Evolutionary conservation across 345 rosid genomes (phyloP).

Genomic region (Gossypium rotundifolium): DNA sequence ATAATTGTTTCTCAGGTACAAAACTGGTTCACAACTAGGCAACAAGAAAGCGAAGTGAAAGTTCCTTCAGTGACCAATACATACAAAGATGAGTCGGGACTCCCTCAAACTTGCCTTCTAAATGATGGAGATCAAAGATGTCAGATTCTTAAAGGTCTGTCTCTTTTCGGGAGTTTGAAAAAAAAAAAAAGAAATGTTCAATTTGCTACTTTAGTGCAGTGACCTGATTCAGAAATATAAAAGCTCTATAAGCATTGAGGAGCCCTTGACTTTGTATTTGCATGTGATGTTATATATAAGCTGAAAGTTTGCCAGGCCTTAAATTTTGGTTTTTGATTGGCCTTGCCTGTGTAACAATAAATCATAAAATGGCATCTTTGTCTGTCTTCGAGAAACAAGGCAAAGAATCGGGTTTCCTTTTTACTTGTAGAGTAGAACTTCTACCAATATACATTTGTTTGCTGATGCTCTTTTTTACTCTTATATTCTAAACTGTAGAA

Average conservation of each 20-base stretch:
- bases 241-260: neutral
- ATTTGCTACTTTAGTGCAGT: neutral
- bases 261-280: neutral
- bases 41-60: slow-evolving; percentile 23
- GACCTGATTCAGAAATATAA: neutral
- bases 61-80: slow-evolving; percentile 27
- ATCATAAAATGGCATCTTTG: neutral
- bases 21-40: slow-evolving; percentile 39
- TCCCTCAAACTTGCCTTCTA: slow-evolving; percentile 20
- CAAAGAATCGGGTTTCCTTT: neutral
- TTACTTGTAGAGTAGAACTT: neutral
- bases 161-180: neutral
- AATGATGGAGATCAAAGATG: slow-evolving; percentile 24
- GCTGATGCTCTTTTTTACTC: neutral
- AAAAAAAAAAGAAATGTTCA: neutral
- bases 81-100: slow-evolving; percentile 22
- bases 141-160: slow-evolving; percentile 34
- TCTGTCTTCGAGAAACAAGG: neutral
- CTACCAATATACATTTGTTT: neutral
- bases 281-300: neutral
- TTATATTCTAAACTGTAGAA: neutral
- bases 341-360: neutral
- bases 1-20: slow-evolving; percentile 31
- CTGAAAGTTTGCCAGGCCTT: neutral
- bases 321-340: neutral